Evolutionary conservation across 1,139 yeast species (phyloP), one percentile per base, ranked within the genome.

Genomic region (Geotrichum armillariae): DNA sequence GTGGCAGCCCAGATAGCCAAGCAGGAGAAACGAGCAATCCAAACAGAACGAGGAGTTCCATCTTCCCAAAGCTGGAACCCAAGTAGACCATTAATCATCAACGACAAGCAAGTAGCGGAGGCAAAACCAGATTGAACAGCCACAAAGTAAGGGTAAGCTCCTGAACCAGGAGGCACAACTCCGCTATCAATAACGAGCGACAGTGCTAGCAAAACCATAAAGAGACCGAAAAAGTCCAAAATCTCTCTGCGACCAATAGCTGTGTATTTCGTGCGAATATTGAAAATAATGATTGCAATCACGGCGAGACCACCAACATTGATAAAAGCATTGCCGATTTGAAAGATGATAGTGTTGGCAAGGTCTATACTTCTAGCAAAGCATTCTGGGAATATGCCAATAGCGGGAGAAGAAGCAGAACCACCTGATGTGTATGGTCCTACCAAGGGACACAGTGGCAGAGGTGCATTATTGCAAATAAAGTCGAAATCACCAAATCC

Each of bases 41-140:
- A 71, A 74, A 87, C 76, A 2, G 47, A 46, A 22, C 46, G 41
- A 21, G 33, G 39, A 9, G 95, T 83, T 7, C 97, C 97, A 66
- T 93, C 98, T 68, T 90, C 97, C 94, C 96, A 91, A 47, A 89
- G 71, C 66, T 90, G 94, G 68, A 88, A 89, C 37, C 93, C 90
- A 23, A 90, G 68, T 7, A 93, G 64, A 5, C 97, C 97, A 58
- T 85, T 85, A 52, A 81, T 74, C 64, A 87, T 71, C 50, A 93
- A 68, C 40, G 85, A 71, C 72, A 83, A 75, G 63, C 95, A 85
- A 31, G 82, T 75, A 0, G 89, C 83, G 17, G 90, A 80, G 2
- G 69, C 11, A 1, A 95, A 82, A 54, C 94, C 96, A 14, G 85
- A 66, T 66, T 91, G 97, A 2, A 83, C 75, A n/a, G 94, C 80